Evolutionary conservation across 108 stramenopile genomes (phyloP), one percentile per base, ranked within the genome.

Genomic region (Ochromonas danica): DNA sequence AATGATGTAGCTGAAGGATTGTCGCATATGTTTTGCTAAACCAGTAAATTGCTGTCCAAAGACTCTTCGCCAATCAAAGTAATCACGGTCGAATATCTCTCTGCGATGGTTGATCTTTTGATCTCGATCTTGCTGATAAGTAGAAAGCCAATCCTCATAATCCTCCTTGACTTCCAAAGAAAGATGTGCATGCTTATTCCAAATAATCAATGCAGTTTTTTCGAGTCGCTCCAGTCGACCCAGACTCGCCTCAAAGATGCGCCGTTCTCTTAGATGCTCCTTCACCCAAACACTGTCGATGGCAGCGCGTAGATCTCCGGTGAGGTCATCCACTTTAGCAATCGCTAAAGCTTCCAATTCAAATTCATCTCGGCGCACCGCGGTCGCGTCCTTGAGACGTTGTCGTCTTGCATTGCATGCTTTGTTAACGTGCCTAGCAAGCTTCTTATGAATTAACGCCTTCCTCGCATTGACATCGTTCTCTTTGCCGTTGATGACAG

Each of bases 151-250:
- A 36, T 67, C 63, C 35, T 67, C 33, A 67, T 67, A 67, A 6
- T 67, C 63, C 25, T 67, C 63, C 25, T 67, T 67, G 14, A 14
- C 14, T 6, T 33, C 63, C 3, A 67, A 31, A 31, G 63, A 3
- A 36, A 67, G 27, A 67, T 67, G 63, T 6, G 63, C 17, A 36
- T 67, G 63, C 25, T 67, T 67, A 25, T 67, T 67, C 63, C 63
- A 67, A 67, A 67, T 67, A 36, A 67, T 67, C 63, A 67, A 33
- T 10, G 63, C 63, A 33, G 30, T 35, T 36, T 67, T 67, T 36
- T 67, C 63, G 3, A 67, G 25, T 28, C 63, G 17, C 6, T 67
- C 63, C 63, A 67, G 6, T 14, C 63, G 63, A 28, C 63, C 63
- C 3, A 33, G 3, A 6, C 30, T 31, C 6, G 63, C 63, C 25